Evolutionary conservation across 495 filamentous ascomycete genomes (phyloP), one percentile per base, ranked within the genome.

Genomic region (Lasiosphaeriaceae sp.): DNA sequence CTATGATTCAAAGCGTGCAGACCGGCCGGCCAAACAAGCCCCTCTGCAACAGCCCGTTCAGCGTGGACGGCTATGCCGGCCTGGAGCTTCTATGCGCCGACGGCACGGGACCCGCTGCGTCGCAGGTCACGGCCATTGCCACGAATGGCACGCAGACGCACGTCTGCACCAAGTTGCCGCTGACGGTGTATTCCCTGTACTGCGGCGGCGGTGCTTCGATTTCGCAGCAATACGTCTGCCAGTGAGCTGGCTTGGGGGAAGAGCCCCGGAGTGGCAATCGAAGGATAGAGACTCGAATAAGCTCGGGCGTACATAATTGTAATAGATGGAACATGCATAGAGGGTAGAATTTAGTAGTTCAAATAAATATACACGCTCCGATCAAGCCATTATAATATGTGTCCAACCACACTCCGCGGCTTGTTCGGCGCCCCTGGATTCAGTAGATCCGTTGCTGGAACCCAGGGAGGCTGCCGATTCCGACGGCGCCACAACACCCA

Each of bases 1-100:
- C 50, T 21, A 17, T 53, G 37, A 45, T 53, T 35, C 51, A 53
- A 35, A 19, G 34, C 24, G 35, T 53, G 9, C 51, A 53, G 17
- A 53, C 51, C 2, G 34, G 21, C 39, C 39, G n/a, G 5, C 39
- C 39, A 17, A 5, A 14, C 39, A 43, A n/a, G 14, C 39, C 39
- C 5, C 39, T 43, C 14, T 43, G 39, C 39, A 43, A 43, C 39
- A 43, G 16, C 39, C 39, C 39, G 39, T 43, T 43, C 39, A 17
- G 14, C 39, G 7, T 43, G 7, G 39, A 43, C 39, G 39, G 39
- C 39, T 43, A 43, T 12, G 16, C 9, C 5, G 39, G 39, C 39
- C 39, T 43, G 4, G 39, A 43, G 39, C 14, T 43, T 1, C 39
- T 43, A 12, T 43, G 39, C 14, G 12, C 39, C 39, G 39, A 43